Base-by-base conservation (phyloP, 805 yeast genomes). In the Saccharomycopsis sp. region DNA sequence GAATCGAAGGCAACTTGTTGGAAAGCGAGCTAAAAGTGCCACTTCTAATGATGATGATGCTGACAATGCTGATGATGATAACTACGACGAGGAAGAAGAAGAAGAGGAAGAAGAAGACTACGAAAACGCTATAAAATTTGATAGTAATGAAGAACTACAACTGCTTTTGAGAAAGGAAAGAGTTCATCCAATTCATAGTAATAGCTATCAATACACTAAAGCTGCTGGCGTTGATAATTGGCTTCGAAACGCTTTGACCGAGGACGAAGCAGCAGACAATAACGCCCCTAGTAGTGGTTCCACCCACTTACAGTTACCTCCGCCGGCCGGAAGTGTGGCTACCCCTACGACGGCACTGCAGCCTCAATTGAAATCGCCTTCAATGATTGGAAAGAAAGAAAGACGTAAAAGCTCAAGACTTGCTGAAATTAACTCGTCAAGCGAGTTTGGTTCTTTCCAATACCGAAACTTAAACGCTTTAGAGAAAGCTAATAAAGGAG, bases 401-500 rank as follows among this genome's bases (percentile, higher is more conserved):
- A 78, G 93, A 58, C 75, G 94, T 54, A 83, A 89, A 2, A 82
- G 89, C 62, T 38, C 59, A 8, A 79, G 89, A 64, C 70, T 89
- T 61, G 86, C 86, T 55, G 93, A 87, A n/a, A 24, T 54, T 3
- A 50, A 55, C 58, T 79, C 86, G 23, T 74, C 77, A 5, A 75
- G 81, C 5, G 93, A 93, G 66, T 94, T 94, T 78, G 99, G 99
- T 0, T 86, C 94, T 2, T 94, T 94, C 71, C 86, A 89, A 60
- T 94, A 89, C 72, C 78, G 97, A 64, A 94, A 94, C 69, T 73
- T 94, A 62, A 85, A 93, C 2, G 94, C 94, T 3, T 78, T 96
- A 58, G 98, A 94, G 65, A 88, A 87, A 66, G 97, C 97, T 7
- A 94, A 94, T 68, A 90, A 89, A 67, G 97, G 92, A 72, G 92